phyloP scores from a whole-genome alignment of 345 rosid genomes.

The Capsella bursapastoris region DNA sequence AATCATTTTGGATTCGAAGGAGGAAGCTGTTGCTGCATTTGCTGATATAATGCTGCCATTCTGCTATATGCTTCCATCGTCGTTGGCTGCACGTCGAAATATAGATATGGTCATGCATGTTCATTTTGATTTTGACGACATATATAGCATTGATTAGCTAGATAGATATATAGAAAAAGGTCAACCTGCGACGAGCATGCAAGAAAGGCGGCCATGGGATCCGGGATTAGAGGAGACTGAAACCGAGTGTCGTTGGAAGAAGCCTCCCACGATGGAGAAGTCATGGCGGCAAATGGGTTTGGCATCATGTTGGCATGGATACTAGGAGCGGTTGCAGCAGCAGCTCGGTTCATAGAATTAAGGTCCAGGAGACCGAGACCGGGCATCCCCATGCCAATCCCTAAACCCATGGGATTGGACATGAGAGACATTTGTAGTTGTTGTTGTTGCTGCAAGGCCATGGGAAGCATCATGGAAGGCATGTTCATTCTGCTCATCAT shows the following conservation, averaged over 20 bases:
- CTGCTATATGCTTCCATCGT: slow-evolving; percentile 80
- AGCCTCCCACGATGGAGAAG: slow-evolving; percentile 62
- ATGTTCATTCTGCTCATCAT: slow-evolving; percentile 82
- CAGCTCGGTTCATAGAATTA: slow-evolving; percentile 54
- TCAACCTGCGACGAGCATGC: slow-evolving; percentile 75
- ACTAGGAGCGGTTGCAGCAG: slow-evolving; percentile 25
- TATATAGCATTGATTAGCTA: background rate
- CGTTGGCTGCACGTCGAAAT: slow-evolving; percentile 58
- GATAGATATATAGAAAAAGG: background rate
- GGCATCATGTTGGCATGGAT: slow-evolving; percentile 51
- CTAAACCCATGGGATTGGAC: slow-evolving; percentile 63
- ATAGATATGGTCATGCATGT: background rate
- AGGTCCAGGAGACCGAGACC: slow-evolving; percentile 39
- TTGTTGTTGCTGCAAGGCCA: slow-evolving; percentile 68
- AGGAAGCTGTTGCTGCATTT: slow-evolving; percentile 72
- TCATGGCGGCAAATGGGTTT: slow-evolving; percentile 62
- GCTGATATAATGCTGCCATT: slow-evolving; percentile 85
- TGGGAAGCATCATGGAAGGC: slow-evolving; percentile 76
- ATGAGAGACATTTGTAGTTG: slow-evolving; percentile 84
- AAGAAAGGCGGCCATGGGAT: slow-evolving; percentile 69
- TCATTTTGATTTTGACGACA: background rate
- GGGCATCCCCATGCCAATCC: slow-evolving; percentile 75
- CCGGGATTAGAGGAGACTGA: slow-evolving; percentile 55
- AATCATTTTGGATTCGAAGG: slow-evolving; percentile 58
- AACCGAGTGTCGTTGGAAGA: slow-evolving; percentile 47